Conservation (phyloP, 2,329 filamentous ascomycete species). For the Trichophyton mentagrophytes region DNA sequence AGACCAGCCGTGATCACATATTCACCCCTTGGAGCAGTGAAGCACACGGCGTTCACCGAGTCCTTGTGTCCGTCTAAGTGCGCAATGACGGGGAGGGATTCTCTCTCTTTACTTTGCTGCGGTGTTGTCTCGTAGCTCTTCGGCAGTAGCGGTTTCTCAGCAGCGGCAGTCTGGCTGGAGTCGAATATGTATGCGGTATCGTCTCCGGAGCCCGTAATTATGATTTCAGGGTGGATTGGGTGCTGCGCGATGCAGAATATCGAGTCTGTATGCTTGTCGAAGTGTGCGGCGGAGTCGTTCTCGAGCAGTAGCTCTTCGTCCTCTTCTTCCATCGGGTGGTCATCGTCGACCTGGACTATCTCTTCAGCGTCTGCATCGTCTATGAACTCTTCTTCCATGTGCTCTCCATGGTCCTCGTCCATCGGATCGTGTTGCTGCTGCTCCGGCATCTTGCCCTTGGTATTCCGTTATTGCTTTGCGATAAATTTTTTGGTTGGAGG, state of each 20-base stretch:
- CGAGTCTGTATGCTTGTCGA: conserved; percentile 78
- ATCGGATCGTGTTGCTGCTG: background rate
- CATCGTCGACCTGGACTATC: conserved; percentile 56
- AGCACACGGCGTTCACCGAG: conserved; percentile 74
- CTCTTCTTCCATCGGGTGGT: conserved; percentile 51
- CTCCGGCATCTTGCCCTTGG: background rate
- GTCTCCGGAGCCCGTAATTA: conserved; percentile 77
- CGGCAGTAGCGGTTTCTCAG: conserved; percentile 55
- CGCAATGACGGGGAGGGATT: conserved; percentile 52
- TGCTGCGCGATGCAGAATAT: conserved; percentile 95
- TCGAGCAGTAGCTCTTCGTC: conserved; percentile 61
- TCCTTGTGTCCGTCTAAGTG: conserved; percentile 83
- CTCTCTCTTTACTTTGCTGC: conserved; percentile 44
- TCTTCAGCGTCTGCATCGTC: conserved; percentile 66
- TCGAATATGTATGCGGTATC: conserved; percentile 84
- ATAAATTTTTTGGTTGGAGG: background rate
- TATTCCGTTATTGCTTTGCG: background rate
- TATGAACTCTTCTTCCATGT: conserved; percentile 53
- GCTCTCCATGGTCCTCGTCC: background rate
- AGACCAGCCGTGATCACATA: conserved; percentile 77
- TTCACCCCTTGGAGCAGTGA: conserved; percentile 71
- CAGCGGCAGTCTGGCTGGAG: conserved; percentile 45
- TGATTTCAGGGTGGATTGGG: conserved; percentile 59
- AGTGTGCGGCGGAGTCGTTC: conserved; percentile 89
- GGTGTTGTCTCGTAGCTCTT: conserved; percentile 59